A percentile compares a stretch with the other conserved stretches of the same genome.
Conservation (phyloP, 2,329 filamentous ascomycete genomes). For the Fusarium sp. region DNA sequence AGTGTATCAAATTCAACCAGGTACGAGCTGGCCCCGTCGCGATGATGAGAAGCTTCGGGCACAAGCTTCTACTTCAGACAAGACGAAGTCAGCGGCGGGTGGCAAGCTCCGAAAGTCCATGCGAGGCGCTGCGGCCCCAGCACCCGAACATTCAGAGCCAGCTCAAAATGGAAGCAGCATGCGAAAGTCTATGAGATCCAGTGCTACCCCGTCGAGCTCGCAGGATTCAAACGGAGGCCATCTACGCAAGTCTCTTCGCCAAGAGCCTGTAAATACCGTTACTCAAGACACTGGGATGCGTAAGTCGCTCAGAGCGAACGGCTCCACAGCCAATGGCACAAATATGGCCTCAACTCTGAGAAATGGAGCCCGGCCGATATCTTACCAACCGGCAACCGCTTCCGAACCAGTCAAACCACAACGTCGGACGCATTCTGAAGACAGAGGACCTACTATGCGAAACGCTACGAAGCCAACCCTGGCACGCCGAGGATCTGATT, state of each 20-base stretch:
- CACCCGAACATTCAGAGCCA: constrained; percentile 16
- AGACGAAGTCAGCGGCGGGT: constrained; percentile 3
- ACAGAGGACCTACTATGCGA: constrained; percentile 35
- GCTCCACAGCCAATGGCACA: constrained; percentile 10
- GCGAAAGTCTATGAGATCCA: constrained; percentile 51
- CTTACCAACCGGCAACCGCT: constrained; percentile 46
- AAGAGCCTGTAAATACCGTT: constrained; percentile 23
- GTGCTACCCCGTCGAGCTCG: constrained; percentile 12
- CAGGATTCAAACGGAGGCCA: constrained; percentile 27
- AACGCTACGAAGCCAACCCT: constrained; percentile 52
- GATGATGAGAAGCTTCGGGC: constrained; percentile 22
- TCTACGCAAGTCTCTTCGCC: constrained; percentile 41
- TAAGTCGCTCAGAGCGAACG: constrained; percentile 41
- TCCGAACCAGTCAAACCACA: constrained; percentile 32
- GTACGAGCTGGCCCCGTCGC: constrained; percentile 46
- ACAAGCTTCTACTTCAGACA: background rate
- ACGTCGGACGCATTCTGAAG: constrained; percentile 45
- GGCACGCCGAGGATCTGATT: constrained; percentile 69
- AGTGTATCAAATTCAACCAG: constrained; percentile 56
- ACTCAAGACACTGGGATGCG: constrained; percentile 36
- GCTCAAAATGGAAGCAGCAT: constrained; percentile 45
- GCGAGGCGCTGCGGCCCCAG: constrained; percentile 51
- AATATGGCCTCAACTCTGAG: constrained; percentile 8
- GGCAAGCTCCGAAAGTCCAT: constrained; percentile 62
- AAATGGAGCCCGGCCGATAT: constrained; percentile 45